Evolutionary conservation across 306 rosid genomes (phyloP), one percentile per base, ranked within the genome.

Genomic region (Fragaria iinumae): DNA sequence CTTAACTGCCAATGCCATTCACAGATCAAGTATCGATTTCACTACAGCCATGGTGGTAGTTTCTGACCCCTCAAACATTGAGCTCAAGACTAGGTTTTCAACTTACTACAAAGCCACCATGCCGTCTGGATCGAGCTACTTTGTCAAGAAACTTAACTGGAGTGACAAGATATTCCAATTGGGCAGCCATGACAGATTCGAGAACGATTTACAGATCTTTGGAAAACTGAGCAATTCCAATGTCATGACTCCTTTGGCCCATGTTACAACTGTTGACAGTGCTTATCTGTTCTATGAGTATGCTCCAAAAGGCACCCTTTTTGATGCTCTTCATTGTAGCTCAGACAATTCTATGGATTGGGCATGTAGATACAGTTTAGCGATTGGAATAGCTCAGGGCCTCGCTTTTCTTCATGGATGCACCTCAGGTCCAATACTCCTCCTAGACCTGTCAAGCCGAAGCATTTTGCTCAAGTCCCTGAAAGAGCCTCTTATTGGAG

Each of bases 371-470:
- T 90, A 90, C 66, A 89, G 97, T 79, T 83, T 88, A 79, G 99
- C 99, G 2, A 85, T 95, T 68, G 99, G 99, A 36, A 89, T 85
- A 73, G 97, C 97, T 81, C 97, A 92, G 73, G 99, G 99, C 63
- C 85, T 95, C 18, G 81, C 97, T 60, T 95, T 92, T 77, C 99
- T 95, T 63, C 97, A 95, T 38, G 99, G 90, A 71, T 67, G 75
- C 62, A n/a, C 82, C 77, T 81, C 90, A 39, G 84, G 93, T 83
- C 95, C 97, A 47, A 81, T 95, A 52, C 90, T 92, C 7, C 41
- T 4, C 4, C 92, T 95, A 57, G 99, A 95, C 75, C 78, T 89
- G 36, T 90, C 99, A 73, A 89, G 93, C 81, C 87, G 76, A 81
- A 90, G 82, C 88, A 87, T 95, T 80, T 85, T 90, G 83, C 88